Percentiles rank a stretch among this genome's conserved stretches.
Conservation (phyloP, 352 stramenopile genomes). For the Phytophthora aleatoria region DNA sequence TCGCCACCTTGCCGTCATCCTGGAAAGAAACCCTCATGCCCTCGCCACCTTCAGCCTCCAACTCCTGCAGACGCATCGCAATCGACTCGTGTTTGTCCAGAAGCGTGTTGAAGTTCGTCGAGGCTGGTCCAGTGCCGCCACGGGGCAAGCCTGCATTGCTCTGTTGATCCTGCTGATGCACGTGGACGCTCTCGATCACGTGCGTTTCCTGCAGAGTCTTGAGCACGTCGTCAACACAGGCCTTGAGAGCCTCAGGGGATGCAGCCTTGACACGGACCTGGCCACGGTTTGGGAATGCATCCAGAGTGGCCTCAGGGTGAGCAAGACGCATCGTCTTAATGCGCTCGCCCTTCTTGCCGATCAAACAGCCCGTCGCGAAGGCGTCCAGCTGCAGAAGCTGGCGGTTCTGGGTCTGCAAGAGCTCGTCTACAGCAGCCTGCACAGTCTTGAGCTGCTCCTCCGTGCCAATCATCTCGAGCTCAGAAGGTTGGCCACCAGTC, state of each 20-base stretch:
- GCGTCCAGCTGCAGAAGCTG: slow-evolving; percentile 76
- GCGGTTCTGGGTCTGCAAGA: slow-evolving; percentile 81
- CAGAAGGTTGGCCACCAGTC: slow-evolving; percentile 36
- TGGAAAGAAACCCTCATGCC: slow-evolving; percentile 68
- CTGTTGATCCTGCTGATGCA: slow-evolving; percentile 31
- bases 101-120: slow-evolving; percentile 61
- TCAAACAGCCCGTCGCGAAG: slow-evolving; percentile 73
- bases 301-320: slow-evolving; percentile 67
- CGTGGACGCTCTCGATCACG: slow-evolving; percentile 65
- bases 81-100: slow-evolving; percentile 62
- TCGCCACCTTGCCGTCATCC: slow-evolving; percentile 69
- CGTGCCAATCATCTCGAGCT: slow-evolving; percentile 80
- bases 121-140: slow-evolving; percentile 11
- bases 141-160: slow-evolving; percentile 20
- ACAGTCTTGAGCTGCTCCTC: slow-evolving; percentile 62
- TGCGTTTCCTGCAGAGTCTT: slow-evolving; percentile 66
- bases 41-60: slow-evolving; percentile 74
- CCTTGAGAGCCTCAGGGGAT: slow-evolving; percentile 57
- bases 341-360: slow-evolving; percentile 82
- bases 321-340: slow-evolving; percentile 72
- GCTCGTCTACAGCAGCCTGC: slow-evolving; percentile 54
- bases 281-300: slow-evolving; percentile 71
- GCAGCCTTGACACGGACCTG: slow-evolving; percentile 75
- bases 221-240: slow-evolving; percentile 65
- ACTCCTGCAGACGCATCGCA: slow-evolving; percentile 63